phyloP scores from a whole-genome alignment of 441 rosid species.

The Kokia cookei region DNA sequence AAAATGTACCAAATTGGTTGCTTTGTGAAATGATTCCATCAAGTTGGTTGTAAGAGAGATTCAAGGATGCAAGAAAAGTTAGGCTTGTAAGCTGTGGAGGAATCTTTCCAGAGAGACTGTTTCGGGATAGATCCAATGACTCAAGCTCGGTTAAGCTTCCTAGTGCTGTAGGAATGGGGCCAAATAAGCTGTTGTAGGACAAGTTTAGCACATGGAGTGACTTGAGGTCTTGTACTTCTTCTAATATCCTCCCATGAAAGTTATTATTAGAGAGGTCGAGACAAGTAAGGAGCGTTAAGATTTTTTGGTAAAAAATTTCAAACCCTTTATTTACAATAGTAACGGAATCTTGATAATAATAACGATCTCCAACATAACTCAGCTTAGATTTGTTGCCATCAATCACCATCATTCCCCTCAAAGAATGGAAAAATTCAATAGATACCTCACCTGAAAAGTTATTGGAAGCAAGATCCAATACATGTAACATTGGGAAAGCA shows the following conservation, averaged over 20 bases:
- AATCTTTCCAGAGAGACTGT: slow-evolving; percentile 15
- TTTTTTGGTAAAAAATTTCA: background rate
- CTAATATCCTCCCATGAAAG: background rate
- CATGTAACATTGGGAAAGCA: background rate
- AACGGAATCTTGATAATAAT: background rate
- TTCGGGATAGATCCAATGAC: slow-evolving; percentile 34
- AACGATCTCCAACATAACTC: background rate
- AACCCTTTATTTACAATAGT: background rate
- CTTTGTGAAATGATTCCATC: background rate
- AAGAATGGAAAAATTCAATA: background rate
- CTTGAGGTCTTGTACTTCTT: background rate
- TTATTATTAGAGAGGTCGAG: background rate
- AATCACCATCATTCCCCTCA: background rate
- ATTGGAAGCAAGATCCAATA: background rate
- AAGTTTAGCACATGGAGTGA: slow-evolving; percentile 28
- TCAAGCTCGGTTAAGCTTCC: slow-evolving; percentile 23
- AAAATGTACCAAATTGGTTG: slow-evolving; percentile 20
- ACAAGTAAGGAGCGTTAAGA: background rate
- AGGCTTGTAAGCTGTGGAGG: slow-evolving; percentile 28
- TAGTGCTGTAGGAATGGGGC: slow-evolving; percentile 19
- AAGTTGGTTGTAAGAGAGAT: slow-evolving; percentile 21
- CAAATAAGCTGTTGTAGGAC: slow-evolving; percentile 23
- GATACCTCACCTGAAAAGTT: background rate
- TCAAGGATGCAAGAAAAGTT: background rate
- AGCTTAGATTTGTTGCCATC: background rate